Base-by-base conservation (phyloP, 1,284 basidiomycete genomes). In the Fomitopsis schrenkii region DNA sequence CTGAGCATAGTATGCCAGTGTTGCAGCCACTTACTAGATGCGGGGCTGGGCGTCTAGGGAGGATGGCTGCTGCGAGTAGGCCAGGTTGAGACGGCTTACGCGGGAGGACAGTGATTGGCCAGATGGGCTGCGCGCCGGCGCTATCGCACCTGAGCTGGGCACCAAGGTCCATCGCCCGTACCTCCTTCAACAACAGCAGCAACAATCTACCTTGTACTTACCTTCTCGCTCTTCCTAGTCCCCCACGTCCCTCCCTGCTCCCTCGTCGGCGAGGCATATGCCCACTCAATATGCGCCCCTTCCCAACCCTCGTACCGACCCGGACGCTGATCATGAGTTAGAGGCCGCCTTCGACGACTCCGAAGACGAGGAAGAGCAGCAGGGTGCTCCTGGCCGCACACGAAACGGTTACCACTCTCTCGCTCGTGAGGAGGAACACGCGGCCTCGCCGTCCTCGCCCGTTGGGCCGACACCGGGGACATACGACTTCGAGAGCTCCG, bases 401-500 rank as follows among this genome's bases (percentile, higher is more conserved):
- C 86, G 65, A 64, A 71, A 86, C 66, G 72, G 77, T 59, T 72
- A 75, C 69, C 70, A 76, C 58, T 70, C 69, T 53, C 63, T 74
- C 50, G 75, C 82, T 52, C 86, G 88, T 72, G 80, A 81, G n/a
- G 80, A 81, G n/a, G 84, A 80, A 45, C 87, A 86, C 58, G 57
- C 40, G 33, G 58, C 59, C 45, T 44, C 55, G 56, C 44, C 44
- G 58, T 28, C 50, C 46, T 58, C 60, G 40, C 61, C 46, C 15
- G 35, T 44, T 45, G 72, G 8, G 68, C 69, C 26, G 70, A 57
- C 63, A 10, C 76, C 80, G 48, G 81, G 81, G 53, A 76, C 83
- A 5, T 96, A 97, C 70, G 89, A 96, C 75, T 97, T 95, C 71
- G 90, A 96, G 75, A 84, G 86, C 60, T 84, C 89, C 64, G 77